Conservation (phyloP, 2,329 filamentous ascomycete genomes). For the Epichloe sp. region DNA sequence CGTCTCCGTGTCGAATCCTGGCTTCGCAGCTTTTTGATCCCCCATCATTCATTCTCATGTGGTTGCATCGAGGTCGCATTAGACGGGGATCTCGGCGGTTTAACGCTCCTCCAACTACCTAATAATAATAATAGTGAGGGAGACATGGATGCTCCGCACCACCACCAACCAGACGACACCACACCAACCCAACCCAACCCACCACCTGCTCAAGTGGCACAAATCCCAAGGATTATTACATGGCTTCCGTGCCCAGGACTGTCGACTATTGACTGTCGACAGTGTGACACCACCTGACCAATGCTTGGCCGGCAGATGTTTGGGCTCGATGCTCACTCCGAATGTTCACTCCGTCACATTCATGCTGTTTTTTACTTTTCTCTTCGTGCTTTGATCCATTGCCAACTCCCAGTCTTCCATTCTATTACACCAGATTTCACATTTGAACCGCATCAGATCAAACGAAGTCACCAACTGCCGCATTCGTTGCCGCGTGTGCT, state of each 20-base stretch:
- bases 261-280: neutral
- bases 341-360: neutral
- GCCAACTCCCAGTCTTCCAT: neutral
- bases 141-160: neutral
- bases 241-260: neutral
- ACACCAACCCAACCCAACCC: neutral
- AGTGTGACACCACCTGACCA: constrained; percentile 4
- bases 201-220: neutral
- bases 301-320: constrained; percentile 1
- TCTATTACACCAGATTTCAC: neutral
- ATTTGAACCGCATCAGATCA: neutral
- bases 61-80: neutral
- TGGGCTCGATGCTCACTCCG: neutral
- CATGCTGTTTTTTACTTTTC: neutral
- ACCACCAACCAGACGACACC: neutral
- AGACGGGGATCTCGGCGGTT: no score
- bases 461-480: neutral
- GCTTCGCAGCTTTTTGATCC: neutral
- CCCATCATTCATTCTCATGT: neutral
- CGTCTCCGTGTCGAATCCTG: no score
- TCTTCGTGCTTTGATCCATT: neutral
- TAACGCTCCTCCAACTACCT: neutral
- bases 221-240: neutral
- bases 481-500: neutral
- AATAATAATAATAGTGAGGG: neutral